These are phyloP conservation scores for Rutidosis leptorrhynchoides DNA, from an alignment of 129 eudicot genomes.

Conservation along the genomic window DNA sequence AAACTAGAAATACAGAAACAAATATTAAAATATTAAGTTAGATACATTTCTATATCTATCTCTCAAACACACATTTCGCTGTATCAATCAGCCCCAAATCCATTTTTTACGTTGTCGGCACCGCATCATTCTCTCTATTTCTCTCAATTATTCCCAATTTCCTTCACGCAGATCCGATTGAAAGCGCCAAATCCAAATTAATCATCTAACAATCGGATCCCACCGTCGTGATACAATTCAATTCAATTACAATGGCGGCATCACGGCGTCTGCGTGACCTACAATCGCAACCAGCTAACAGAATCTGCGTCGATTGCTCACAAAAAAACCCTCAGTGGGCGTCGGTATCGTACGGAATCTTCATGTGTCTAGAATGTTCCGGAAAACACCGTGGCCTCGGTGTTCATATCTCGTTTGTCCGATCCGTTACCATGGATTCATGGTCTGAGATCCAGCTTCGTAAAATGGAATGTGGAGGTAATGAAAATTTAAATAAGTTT, in stretches of 20 bases:
- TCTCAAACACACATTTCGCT: conserved; percentile 21
- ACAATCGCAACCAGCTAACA: conserved; percentile 70
- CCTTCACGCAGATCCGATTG: conserved; percentile 28
- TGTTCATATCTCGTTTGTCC: conserved; percentile 82
- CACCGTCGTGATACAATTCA: conserved; percentile 26
- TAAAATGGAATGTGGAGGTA: conserved; percentile 86
- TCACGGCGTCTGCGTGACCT: conserved; percentile 81
- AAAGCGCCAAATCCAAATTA: conserved; percentile 3
- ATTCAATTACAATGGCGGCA: conserved; percentile 45
- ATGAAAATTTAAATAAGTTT: conserved; percentile 53
- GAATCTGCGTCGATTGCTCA: conserved; percentile 83
- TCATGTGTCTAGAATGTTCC: conserved; percentile 89
- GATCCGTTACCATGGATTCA: conserved; percentile 95
- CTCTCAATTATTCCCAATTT: background rate
- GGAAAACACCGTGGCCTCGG: conserved; percentile 98
- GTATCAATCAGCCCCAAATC: conserved; percentile 19
- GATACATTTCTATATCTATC: too few species aligned
- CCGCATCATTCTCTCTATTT: conserved; percentile 17
- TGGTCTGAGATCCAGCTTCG: conserved; percentile 91
- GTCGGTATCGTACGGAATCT: conserved; percentile 75
- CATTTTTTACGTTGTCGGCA: conserved; percentile 16
- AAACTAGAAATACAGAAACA: too few species aligned
- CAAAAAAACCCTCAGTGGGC: conserved; percentile 98
- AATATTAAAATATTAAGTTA: too few species aligned
- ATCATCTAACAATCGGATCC: conserved; percentile 12